phyloP scores from a whole-genome alignment of 2,329 filamentous ascomycete genomes.

The Aspergillus phoenicis region DNA sequence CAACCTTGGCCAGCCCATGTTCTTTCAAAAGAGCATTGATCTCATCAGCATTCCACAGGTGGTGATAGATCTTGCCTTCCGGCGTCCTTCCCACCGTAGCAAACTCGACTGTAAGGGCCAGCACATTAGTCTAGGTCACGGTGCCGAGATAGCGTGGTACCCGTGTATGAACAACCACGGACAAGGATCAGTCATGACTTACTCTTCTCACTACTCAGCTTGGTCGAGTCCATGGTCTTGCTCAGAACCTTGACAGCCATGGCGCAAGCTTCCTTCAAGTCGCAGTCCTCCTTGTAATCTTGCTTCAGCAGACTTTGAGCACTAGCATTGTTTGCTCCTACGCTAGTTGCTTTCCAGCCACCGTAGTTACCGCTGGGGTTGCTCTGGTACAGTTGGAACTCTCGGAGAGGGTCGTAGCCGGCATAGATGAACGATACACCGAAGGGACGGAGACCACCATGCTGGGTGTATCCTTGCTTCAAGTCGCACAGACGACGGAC shows the following conservation, averaged over 20 bases:
- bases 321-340: conserved; percentile 96
- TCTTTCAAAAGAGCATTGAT: conserved; percentile 93
- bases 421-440: conserved; percentile 99
- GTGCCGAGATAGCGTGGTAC: not conserved
- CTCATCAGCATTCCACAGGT: conserved; percentile 95
- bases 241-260: conserved; percentile 98
- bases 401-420: conserved; percentile 90
- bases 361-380: conserved; percentile 99
- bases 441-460: conserved; percentile 95
- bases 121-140: conserved; percentile 18
- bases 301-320: conserved; percentile 97
- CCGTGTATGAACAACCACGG: not conserved
- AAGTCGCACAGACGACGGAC: conserved; percentile 95
- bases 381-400: conserved; percentile 99
- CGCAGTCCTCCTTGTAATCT: conserved; percentile 98
- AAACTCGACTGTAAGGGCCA: conserved; percentile 76
- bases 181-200: conserved; percentile 45
- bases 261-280: conserved; percentile 91
- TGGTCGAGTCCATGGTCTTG: conserved; percentile 99
- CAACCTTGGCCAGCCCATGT: conserved; percentile 86
- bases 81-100: conserved; percentile 95
- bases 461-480: conserved; percentile 99
- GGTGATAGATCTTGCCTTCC: conserved; percentile 96
- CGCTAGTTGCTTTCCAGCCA: conserved; percentile 98
- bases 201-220: conserved; percentile 99